phyloP scores from a whole-genome alignment of 208 protist species.

The Crithidia sp. region DNA sequence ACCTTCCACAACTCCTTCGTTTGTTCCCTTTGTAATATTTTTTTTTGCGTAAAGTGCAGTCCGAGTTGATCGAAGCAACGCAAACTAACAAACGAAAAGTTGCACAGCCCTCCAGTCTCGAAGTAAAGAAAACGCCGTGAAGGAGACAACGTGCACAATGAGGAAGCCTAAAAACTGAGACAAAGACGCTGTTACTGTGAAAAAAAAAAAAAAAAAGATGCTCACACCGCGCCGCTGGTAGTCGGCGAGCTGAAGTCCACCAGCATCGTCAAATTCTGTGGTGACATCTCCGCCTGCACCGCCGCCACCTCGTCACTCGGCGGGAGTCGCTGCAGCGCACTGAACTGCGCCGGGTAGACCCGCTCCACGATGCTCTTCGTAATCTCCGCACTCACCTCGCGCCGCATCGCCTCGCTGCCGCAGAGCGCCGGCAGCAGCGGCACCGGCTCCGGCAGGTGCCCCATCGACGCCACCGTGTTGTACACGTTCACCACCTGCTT shows the following conservation, averaged over 20 bases:
- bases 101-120: no score
- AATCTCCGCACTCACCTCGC: slow-evolving; percentile 32
- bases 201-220: neutral
- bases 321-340: slow-evolving; percentile 27
- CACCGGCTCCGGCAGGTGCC: slow-evolving; percentile 48
- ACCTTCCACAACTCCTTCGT: no score
- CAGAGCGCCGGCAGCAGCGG: slow-evolving; percentile 54
- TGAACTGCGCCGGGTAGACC: slow-evolving; percentile 41
- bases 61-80: no score
- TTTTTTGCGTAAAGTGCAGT: no score
- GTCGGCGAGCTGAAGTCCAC: slow-evolving; percentile 27
- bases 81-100: no score
- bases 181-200: no score
- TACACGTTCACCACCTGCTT: slow-evolving; percentile 59
- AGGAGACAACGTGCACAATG: no score
- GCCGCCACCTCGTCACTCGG: slow-evolving; percentile 15
- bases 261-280: slow-evolving; percentile 52
- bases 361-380: slow-evolving; percentile 41
- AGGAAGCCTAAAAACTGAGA: no score
- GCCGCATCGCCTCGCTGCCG: slow-evolving; percentile 26
- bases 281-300: slow-evolving; percentile 48
- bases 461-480: slow-evolving; percentile 51
- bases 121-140: no score
- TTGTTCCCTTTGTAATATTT: no score
- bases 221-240: neutral